phyloP scores from a whole-genome alignment of 192 early-diverging fungal species.

The Thoreauomyces humboldtii region DNA sequence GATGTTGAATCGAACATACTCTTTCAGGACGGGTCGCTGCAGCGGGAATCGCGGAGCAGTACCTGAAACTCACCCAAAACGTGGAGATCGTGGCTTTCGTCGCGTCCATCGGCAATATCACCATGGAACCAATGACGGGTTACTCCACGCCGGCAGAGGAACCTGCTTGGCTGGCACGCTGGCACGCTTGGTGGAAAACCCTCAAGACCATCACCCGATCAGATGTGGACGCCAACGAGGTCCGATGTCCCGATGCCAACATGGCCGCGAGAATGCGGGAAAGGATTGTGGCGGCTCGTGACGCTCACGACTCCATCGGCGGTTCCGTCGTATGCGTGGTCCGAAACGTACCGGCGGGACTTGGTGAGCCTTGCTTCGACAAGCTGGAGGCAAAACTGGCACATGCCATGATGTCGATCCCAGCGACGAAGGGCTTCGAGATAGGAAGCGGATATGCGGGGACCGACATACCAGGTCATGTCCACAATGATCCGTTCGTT shows the following conservation, averaged over 20 bases:
- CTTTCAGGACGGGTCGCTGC: conserved; percentile 86
- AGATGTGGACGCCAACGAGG: conserved; percentile 77
- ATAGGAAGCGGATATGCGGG: conserved; percentile 91
- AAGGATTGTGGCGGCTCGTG: conserved; percentile 74
- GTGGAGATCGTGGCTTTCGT: conserved; percentile 97
- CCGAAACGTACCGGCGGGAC: conserved; percentile 82
- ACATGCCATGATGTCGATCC: conserved; percentile 98
- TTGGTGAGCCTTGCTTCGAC: conserved; percentile 98
- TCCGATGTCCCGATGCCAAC: conserved; percentile 83
- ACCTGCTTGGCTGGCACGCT: conserved; percentile 57
- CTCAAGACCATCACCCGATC: conserved; percentile 69
- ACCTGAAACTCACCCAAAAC: conserved; percentile 69
- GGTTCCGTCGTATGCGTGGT: conserved; percentile 96
- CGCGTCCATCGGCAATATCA: conserved; percentile 76
- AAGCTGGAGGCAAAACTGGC: conserved; percentile 95
- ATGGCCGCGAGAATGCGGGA: conserved; percentile 77
- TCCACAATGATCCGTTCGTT: conserved; percentile 93
- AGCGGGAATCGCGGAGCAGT: conserved; percentile 98
- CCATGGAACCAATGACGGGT: conserved; percentile 60
- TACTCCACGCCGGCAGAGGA: conserved; percentile 53
- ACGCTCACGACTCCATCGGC: conserved; percentile 88
- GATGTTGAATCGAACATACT: not conserved
- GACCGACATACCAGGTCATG: conserved; percentile 78
- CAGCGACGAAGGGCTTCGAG: conserved; percentile 98
- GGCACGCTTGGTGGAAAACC: conserved; percentile 54